These are phyloP conservation scores for Ogataea pini DNA, from an alignment of 805 yeast species.

Conservation along the genomic window DNA sequence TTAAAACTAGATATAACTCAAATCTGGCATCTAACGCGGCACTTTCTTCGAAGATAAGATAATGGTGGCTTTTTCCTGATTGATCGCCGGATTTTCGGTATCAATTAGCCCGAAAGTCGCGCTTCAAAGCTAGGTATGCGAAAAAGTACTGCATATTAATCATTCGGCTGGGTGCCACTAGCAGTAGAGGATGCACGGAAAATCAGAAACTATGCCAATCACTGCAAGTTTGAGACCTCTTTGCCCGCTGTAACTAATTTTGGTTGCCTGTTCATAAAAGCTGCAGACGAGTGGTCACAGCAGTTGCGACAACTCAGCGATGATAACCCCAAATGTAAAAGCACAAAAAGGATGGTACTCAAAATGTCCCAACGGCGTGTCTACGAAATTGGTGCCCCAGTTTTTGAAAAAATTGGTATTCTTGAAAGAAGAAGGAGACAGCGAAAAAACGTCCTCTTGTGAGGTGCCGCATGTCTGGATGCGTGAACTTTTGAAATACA, in stretches of 20 bases:
- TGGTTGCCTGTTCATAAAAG: background rate
- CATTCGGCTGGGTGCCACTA: background rate
- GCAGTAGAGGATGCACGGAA: background rate
- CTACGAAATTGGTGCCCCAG: no score
- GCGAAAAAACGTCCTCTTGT: background rate
- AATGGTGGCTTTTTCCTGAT: no score
- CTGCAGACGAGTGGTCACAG: background rate
- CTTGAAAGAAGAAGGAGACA: background rate
- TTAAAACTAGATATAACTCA: no score
- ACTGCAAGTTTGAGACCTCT: background rate
- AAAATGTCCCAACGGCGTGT: no score
- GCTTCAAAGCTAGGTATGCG: background rate
- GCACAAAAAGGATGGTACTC: no score
- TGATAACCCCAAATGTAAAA: no score
- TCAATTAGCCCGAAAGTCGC: background rate
- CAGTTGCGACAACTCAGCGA: no score
- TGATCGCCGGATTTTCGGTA: background rate
- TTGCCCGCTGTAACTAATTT: background rate
- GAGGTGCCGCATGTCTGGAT: background rate
- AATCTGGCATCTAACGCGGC: no score
- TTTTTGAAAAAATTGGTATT: no score
- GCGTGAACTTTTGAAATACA: no score
- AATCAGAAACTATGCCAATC: background rate
- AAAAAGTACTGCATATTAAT: no score
- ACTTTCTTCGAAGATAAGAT: no score